Evolutionary conservation across 371 early-diverging fungal genomes (phyloP), one percentile per base, ranked within the genome.

Genomic region (Synchytrium microbalum): DNA sequence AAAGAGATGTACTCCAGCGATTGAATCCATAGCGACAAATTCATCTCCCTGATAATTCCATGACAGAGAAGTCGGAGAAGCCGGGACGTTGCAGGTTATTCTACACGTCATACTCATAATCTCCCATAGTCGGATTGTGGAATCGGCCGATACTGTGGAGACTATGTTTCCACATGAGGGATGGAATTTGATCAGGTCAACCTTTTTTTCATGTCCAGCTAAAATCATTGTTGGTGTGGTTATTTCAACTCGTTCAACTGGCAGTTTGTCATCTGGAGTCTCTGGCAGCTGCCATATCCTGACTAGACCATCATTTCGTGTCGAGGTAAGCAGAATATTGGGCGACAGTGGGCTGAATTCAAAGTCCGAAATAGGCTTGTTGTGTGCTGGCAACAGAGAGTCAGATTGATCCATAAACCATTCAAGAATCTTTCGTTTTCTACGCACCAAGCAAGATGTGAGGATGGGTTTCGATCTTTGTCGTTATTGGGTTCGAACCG

Each of bases 121-220:
- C 14, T 69, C 67, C 74, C 74, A 73, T 30, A 73, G 30, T 25
- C 64, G 61, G 10, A 71, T 59, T n/a, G 66, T 67, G 19, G 62
- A 28, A 58, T 70, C 71, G 10, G 64, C 63, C 29, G 13, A 25
- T 5, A 30, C 32, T 23, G 67, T 61, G 3, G 64, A 55, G 29
- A 73, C 13, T 19, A 73, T 64, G n/a, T 57, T 54, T 33, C 64
- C 59, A 52, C 57, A 58, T 5, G 69, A 66, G 1, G 74, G 69
- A 30, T 71, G 74, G 32, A 67, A 73, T 29, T 33, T 30, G 1
- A 73, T 24, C 28, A 53, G 30, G 14, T 73, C 68, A 29, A 73
- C 66, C 23, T 38, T 52, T 59, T 69, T 73, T 54, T 73, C 74
- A 30, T 73, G 74, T 2, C 69, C 71, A 23, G 71, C 74, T 19